phyloP scores from a whole-genome alignment of 1,284 basidiomycete species.

The Leccinum griseonigrum region DNA sequence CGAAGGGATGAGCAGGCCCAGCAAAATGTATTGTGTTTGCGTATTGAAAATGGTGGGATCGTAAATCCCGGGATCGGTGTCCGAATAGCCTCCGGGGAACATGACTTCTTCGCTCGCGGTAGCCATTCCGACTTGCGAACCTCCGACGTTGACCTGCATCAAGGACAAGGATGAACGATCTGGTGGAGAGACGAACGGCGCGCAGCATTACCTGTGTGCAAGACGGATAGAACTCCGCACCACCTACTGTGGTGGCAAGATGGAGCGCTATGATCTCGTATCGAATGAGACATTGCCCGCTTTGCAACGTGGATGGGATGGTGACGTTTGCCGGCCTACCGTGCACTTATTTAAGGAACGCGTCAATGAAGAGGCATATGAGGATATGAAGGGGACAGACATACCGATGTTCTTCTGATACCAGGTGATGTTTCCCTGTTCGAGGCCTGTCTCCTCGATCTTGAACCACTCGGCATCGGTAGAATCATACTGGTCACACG shows the following conservation, averaged over 20 bases:
- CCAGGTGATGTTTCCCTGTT: conserved; percentile 34
- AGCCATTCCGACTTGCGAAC: conserved; percentile 48
- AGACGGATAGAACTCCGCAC: conserved; percentile 56
- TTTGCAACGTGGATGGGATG: conserved; percentile 41
- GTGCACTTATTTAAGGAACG: conserved; percentile 19
- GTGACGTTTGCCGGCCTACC: conserved; percentile 35
- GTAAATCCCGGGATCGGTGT: conserved; percentile 61
- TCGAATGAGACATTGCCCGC: conserved; percentile 52
- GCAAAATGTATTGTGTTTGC: conserved; percentile 43
- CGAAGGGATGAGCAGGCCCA: conserved; percentile 48
- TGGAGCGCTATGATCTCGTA: conserved; percentile 54
- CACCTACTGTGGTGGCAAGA: conserved; percentile 39
- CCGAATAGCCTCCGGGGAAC: conserved; percentile 65
- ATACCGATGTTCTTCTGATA: conserved; percentile 35
- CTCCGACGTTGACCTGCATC: conserved; percentile 52
- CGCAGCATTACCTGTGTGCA: conserved; percentile 42
- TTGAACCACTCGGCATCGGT: conserved; percentile 70
- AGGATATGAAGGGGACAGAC: conserved; percentile 1
- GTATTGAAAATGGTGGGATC: conserved; percentile 41
- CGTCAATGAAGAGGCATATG: conserved; percentile 1
- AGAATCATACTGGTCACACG: conserved; percentile 61
- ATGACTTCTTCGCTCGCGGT: conserved; percentile 47
- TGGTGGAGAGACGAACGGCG: no score
- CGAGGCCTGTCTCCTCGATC: conserved; percentile 45
- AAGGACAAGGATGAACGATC: not conserved